phyloP scores from a whole-genome alignment of 2,329 filamentous ascomycete species.

The Clarireedia monteithiana region DNA sequence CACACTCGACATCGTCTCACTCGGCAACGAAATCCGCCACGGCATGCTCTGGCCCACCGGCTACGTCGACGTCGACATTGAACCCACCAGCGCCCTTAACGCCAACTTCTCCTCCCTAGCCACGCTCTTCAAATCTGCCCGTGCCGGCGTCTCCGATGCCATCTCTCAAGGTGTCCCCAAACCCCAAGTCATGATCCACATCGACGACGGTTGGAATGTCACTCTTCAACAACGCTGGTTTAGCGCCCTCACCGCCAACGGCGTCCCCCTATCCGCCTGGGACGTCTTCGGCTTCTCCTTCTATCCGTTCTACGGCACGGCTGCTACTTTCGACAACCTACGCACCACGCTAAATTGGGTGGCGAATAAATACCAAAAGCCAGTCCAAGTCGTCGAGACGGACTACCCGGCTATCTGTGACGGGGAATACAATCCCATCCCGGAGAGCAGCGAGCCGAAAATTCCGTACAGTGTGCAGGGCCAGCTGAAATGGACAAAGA shows the following conservation, averaged over 20 bases:
- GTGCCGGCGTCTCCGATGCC: constrained; percentile 56
- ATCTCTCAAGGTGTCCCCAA: constrained; percentile 36
- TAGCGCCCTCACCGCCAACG: constrained; percentile 51
- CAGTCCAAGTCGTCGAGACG: constrained; percentile 60
- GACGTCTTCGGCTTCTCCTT: constrained; percentile 66
- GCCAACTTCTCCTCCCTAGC: constrained; percentile 51
- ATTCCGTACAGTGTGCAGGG: constrained; percentile 58
- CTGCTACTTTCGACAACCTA: constrained; percentile 51
- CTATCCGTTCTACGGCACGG: constrained; percentile 62
- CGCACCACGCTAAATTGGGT: constrained; percentile 48
- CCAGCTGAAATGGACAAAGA: constrained; percentile 51
- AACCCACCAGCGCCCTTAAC: constrained; percentile 27
- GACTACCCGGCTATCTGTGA: constrained; percentile 62
- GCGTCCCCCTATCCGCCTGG: constrained; percentile 49
- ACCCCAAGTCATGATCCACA: constrained; percentile 65
- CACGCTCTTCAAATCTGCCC: constrained; percentile 49
- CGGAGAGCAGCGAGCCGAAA: constrained; percentile 28
- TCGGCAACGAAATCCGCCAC: constrained; percentile 66
- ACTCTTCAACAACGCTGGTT: constrained; percentile 53
- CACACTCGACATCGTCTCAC: constrained; percentile 53
- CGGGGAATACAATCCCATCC: constrained; percentile 38
- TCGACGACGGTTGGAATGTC: constrained; percentile 68
- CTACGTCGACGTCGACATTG: constrained; percentile 35
- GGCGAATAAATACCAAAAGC: constrained; percentile 53
- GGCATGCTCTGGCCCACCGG: constrained; percentile 62